Evolutionary conservation across 768 basidiomycete species (phyloP).

Genomic region (Termitomyces sp.): DNA sequence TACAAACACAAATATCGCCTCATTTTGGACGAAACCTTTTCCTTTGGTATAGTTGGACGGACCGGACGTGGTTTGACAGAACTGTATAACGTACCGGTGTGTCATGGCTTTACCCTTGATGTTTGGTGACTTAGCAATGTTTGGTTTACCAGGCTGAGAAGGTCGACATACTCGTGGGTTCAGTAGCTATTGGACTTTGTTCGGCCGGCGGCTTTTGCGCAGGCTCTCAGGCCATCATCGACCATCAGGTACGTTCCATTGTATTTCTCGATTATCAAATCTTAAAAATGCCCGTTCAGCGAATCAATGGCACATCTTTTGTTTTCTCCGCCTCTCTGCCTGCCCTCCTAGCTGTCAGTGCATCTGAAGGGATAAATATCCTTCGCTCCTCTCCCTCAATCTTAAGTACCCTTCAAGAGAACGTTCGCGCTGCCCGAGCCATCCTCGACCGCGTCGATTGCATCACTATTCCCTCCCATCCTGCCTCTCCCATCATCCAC

Average conservation of each 20-base stretch:
- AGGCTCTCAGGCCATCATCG: slow-evolving; percentile 73
- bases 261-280: neutral
- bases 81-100: slow-evolving; percentile 86
- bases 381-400: slow-evolving; percentile 73
- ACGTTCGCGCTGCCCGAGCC: slow-evolving; percentile 70
- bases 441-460: slow-evolving; percentile 78
- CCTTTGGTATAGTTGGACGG: slow-evolving; percentile 88
- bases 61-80: slow-evolving; percentile 96
- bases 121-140: neutral
- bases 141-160: slow-evolving; percentile 59
- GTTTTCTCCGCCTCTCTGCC: slow-evolving; percentile 97
- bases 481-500: slow-evolving; percentile 85
- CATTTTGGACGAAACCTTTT: slow-evolving; percentile 90
- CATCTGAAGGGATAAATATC: slow-evolving; percentile 80
- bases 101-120: slow-evolving; percentile 18
- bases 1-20: slow-evolving; percentile 93
- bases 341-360: slow-evolving; percentile 80
- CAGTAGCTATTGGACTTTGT: slow-evolving; percentile 77
- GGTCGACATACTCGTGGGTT: slow-evolving; percentile 94
- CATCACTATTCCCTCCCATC: slow-evolving; percentile 82
- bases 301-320: slow-evolving; percentile 92
- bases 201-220: slow-evolving; percentile 95
- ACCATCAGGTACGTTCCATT: slow-evolving; percentile 65
- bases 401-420: slow-evolving; percentile 74
- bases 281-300: slow-evolving; percentile 34